phyloP scores from a whole-genome alignment of 495 filamentous ascomycete species.

The Ascobolus immersus region DNA sequence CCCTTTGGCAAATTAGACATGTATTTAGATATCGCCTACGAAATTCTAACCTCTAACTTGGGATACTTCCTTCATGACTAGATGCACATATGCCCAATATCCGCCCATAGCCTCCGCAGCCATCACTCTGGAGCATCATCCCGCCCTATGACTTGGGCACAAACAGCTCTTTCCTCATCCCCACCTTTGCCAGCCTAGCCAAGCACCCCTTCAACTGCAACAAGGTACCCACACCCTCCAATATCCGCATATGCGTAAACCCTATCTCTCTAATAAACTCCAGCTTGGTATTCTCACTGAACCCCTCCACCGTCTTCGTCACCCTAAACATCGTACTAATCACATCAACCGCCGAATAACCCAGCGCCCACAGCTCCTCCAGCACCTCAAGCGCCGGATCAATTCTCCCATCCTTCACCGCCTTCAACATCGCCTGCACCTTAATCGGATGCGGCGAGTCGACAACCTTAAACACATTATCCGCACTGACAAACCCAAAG shows the following conservation, averaged over 20 bases:
- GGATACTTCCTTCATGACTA: too few species aligned
- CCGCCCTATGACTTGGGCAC: constrained; percentile 27
- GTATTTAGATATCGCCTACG: too few species aligned
- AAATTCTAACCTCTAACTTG: too few species aligned
- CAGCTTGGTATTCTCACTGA: constrained; percentile 81
- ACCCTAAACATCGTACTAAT: constrained; percentile 98
- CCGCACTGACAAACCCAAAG: constrained; percentile 86
- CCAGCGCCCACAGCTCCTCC: constrained; percentile 78
- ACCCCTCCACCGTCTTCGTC: constrained; percentile 69
- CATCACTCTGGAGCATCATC: too few species aligned
- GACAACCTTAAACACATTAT: constrained; percentile 96
- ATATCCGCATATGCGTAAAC: constrained; percentile 95
- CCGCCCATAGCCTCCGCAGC: too few species aligned
- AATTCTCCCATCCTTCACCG: constrained; percentile 73
- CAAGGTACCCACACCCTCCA: constrained; percentile 86
- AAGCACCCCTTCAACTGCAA: constrained; percentile 82
- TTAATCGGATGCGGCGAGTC: constrained; percentile 94
- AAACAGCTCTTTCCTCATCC: constrained; percentile 84
- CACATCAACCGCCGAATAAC: constrained; percentile 90
- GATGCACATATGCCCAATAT: too few species aligned
- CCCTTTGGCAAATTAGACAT: too few species aligned
- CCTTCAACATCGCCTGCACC: constrained; percentile 94
- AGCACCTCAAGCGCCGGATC: constrained; percentile 66
- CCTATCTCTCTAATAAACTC: constrained; percentile 96
- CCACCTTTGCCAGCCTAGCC: constrained; percentile 68